Evolutionary conservation across 2,329 filamentous ascomycete species (phyloP), one percentile per base, ranked within the genome.

Genomic region (Chrysoporthe cubensis): DNA sequence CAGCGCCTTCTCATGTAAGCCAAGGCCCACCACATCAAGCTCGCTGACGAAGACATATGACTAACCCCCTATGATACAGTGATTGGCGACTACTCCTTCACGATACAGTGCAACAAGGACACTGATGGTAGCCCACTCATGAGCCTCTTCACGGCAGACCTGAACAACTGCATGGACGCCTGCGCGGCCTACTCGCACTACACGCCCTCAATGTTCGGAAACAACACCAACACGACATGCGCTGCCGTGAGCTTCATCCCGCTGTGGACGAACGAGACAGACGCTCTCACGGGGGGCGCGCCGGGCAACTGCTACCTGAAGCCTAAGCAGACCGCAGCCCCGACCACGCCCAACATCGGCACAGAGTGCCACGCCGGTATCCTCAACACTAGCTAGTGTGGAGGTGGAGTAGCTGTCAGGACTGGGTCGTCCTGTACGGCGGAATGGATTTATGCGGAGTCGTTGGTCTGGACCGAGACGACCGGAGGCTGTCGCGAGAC

Each of bases 251-350:
- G 78, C 69, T 82, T 79, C 71, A 79, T 83, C 66, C 80, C 81
- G 2, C 74, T 75, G 16, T 83, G 81, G 81, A 81, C 80, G 14
- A 75, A 75, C 67, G 80, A 79, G 52, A 70, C 72, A 1, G 69
- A 63, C 6, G 81, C 81, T 6, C 54, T 71, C 0, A 59, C 65
- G 0, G 77, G 75, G n/a, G 68, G 65, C 2, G 80, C 81, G 16
- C 80, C 80, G 0, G 81, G 81, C 9, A 83, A 83, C 69, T 83
- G 81, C 65, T 83, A 82, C 69, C 75, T 83, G 26, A 83, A 83
- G 71, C 77, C 78, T 0, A 48, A 11, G 9, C 62, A 69, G 68
- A 60, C 62, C n/a, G 78, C 78, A 0, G 77, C 77, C 8, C 71
- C 82, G 62, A 69, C 69, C 9, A 71, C 69, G 14, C 76, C 77